These are phyloP conservation scores for Nitzschia putrida DNA, from an alignment of 108 stramenopile genomes.

Conservation along the genomic window DNA sequence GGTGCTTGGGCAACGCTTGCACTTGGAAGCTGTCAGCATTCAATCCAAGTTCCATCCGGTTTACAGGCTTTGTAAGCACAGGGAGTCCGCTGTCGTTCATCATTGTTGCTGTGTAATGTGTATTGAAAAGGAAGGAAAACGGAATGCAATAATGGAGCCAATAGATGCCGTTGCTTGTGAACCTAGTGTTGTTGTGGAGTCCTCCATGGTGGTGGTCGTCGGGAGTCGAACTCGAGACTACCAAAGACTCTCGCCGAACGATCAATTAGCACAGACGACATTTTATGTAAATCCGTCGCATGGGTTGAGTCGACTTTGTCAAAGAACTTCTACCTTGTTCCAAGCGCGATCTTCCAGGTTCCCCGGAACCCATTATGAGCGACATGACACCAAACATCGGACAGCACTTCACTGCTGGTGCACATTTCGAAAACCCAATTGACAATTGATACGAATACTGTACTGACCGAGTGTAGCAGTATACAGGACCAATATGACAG, in stretches of 20 bases:
- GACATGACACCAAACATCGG: no score
- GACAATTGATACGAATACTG: no score
- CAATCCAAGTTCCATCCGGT: constrained; percentile 74
- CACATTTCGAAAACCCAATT: no score
- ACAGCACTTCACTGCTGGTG: no score
- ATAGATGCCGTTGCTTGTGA: neutral
- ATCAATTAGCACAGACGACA: neutral
- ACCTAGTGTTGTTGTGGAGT: no score
- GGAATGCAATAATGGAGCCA: neutral
- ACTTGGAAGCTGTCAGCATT: constrained; percentile 77
- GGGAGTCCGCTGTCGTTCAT: constrained; percentile 53
- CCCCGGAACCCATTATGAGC: no score
- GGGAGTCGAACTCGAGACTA: neutral
- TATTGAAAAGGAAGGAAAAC: constrained; percentile 5
- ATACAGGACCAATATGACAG: neutral
- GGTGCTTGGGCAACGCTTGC: constrained; percentile 67
- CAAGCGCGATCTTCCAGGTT: no score
- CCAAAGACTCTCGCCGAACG: constrained; percentile 1
- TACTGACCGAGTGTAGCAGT: no score
- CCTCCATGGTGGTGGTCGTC: neutral
- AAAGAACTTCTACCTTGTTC: no score
- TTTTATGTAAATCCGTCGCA: neutral
- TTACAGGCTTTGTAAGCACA: constrained; percentile 71
- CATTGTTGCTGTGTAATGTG: constrained; percentile 12
- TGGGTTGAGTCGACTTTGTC: neutral